Evolutionary conservation across 2,329 filamentous ascomycete genomes (phyloP), one percentile per base, ranked within the genome.

Genomic region (Sporothrix inflata): DNA sequence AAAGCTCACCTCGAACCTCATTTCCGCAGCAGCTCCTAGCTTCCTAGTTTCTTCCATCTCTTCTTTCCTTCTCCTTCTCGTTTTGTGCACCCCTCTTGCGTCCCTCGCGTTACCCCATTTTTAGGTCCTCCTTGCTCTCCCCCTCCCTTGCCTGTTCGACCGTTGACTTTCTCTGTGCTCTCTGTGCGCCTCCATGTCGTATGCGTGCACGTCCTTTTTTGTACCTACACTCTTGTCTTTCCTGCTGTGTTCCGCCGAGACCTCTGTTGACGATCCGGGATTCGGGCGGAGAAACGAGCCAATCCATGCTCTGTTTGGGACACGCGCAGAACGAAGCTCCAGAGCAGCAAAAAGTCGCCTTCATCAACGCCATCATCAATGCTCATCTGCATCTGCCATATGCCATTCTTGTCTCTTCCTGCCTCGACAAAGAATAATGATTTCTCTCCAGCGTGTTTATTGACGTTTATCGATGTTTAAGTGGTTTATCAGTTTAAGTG

Each of bases 71-170:
- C 9, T 65, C 27, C 8, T 67, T 40, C 12, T 9, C 30, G 30
- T 38, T 24, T 8, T 53, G n/a, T 24, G 16, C 16, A 8, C 19
- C 9, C 38, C 21, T 38, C 47, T 24, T 47, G 14, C 14, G n/a
- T 14, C 57, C 49, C 65, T 68, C 47, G 45, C 65, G 19, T 70
- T 34, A n/a, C 53, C 40, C 42, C 53, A 40, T 69, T 53, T 57
- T 47, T 57, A 38, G n/a, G n/a, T 69, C 27, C 14, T 53, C n/a
- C 38, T 57, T 38, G 5, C 14, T 45, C 42, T 16, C 45, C 21
- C 8, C 55, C 68, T 49, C 53, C 68, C 68, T 70, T 70, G 53
- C 68, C 53, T 70, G 27, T 70, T 49, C 40, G 53, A 61, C 68
- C 53, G 68, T 70, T 61, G 34, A 49, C 38, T 19, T 69, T 65